These are phyloP conservation scores for Tremellales sp. DNA, from an alignment of 1,284 basidiomycete genomes.

Conservation along the genomic window DNA sequence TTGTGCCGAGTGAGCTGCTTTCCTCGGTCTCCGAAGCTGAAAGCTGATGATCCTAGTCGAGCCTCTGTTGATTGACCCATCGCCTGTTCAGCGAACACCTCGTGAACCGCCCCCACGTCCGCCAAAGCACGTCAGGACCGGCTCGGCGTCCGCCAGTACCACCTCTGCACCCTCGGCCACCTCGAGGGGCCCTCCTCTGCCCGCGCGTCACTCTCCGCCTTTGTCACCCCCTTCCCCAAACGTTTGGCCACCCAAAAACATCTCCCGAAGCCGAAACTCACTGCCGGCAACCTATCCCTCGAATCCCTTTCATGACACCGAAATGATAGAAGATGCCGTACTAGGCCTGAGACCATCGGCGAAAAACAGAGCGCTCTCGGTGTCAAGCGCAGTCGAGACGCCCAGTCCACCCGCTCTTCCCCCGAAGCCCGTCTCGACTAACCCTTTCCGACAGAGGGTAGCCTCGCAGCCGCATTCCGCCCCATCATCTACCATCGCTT, in stretches of 20 bases:
- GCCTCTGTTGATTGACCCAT: constrained; percentile 11
- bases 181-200: neutral
- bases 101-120: constrained; percentile 11
- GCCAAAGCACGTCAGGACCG: neutral
- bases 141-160: no score
- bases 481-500: constrained; percentile 1
- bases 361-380: constrained; percentile 1
- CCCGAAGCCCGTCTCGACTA: neutral
- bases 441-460: constrained; percentile 2
- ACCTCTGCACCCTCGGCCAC: neutral
- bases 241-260: neutral
- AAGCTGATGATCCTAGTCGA: constrained; percentile 14
- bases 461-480: constrained; percentile 2
- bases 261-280: neutral
- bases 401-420: neutral
- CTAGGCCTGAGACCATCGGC: no score
- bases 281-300: neutral
- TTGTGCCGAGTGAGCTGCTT: constrained; percentile 16
- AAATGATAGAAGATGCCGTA: neutral
- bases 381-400: neutral
- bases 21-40: neutral
- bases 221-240: neutral
- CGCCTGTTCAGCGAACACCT: no score
- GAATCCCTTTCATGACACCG: neutral
- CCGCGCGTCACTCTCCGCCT: neutral